These are phyloP conservation scores for Backusella sp. DNA, from an alignment of 192 early-diverging fungal species.

Conservation along the genomic window DNA sequence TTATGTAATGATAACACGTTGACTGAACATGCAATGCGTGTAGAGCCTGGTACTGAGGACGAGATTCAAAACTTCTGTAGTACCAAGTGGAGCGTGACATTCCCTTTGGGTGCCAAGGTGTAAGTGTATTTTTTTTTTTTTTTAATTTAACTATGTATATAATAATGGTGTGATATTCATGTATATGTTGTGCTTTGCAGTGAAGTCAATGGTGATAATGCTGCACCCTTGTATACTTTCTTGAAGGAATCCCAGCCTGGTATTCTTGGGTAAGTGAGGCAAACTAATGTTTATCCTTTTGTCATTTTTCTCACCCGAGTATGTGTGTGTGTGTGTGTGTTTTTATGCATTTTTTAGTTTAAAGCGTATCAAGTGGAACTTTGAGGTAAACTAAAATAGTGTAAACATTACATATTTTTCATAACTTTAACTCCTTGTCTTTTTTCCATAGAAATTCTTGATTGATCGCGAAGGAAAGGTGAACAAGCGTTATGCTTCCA, in stretches of 20 bases:
- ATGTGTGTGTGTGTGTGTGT: background rate
- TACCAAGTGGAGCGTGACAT: constrained; percentile 75
- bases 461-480: constrained; percentile 64
- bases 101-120: constrained; percentile 86
- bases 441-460: constrained; percentile 60
- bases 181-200: background rate
- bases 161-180: background rate
- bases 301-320: background rate
- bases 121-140: constrained; percentile 14
- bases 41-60: constrained; percentile 49
- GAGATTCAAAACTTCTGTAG: constrained; percentile 59
- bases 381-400: constrained; percentile 45
- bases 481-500: constrained; percentile 62
- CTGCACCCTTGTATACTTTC: constrained; percentile 58
- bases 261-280: constrained; percentile 30
- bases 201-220: constrained; percentile 76
- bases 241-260: constrained; percentile 53
- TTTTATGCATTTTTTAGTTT: constrained; percentile 30
- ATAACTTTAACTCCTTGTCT: background rate
- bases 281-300: background rate
- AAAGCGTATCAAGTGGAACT: constrained; percentile 76
- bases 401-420: background rate
- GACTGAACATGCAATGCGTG: background rate
- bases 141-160: background rate
- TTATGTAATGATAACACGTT: background rate